Percentiles rank a stretch among this genome's conserved stretches.
Evolutionary conservation across 1,284 basidiomycete genomes (phyloP).

Genomic region (Fomitopsis schrenkii): DNA sequence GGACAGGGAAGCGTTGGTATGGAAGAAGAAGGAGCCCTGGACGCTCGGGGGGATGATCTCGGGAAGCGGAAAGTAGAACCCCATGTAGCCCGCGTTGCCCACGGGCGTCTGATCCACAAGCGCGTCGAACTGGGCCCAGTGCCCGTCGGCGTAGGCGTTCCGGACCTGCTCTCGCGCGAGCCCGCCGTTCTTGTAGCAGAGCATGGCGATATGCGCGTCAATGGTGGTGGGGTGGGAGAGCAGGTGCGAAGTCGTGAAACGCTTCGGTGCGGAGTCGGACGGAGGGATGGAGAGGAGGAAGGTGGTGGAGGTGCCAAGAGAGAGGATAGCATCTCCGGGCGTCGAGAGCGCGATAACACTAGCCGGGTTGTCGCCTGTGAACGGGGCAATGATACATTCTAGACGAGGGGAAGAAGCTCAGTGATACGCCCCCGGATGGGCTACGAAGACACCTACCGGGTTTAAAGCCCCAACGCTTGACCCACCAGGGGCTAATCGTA

Average conservation of each 20-base stretch:
- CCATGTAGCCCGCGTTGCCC: constrained; percentile 59
- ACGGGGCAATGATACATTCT: constrained; percentile 81
- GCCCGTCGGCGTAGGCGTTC: constrained; percentile 55
- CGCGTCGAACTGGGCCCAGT: constrained; percentile 75
- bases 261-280: constrained; percentile 51
- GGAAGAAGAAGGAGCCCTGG: constrained; percentile 64
- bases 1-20: constrained; percentile 16
- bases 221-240: constrained; percentile 64
- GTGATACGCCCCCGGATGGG: not conserved
- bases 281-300: constrained; percentile 76
- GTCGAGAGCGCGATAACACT: constrained; percentile 77
- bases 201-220: constrained; percentile 69
- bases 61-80: constrained; percentile 75
- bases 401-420: not conserved
- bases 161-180: constrained; percentile 80
- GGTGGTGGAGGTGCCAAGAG: constrained; percentile 90
- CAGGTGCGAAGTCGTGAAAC: constrained; percentile 74
- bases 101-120: constrained; percentile 54
- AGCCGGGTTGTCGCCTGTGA: constrained; percentile 91
- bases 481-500: constrained; percentile 68
- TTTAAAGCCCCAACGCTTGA: constrained; percentile 72
- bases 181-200: constrained; percentile 84
- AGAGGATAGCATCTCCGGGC: constrained; percentile 86
- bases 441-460: constrained; percentile 40
- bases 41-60: constrained; percentile 83